Conservation (phyloP, 441 rosid species). For the Erysimum cheiri region DNA sequence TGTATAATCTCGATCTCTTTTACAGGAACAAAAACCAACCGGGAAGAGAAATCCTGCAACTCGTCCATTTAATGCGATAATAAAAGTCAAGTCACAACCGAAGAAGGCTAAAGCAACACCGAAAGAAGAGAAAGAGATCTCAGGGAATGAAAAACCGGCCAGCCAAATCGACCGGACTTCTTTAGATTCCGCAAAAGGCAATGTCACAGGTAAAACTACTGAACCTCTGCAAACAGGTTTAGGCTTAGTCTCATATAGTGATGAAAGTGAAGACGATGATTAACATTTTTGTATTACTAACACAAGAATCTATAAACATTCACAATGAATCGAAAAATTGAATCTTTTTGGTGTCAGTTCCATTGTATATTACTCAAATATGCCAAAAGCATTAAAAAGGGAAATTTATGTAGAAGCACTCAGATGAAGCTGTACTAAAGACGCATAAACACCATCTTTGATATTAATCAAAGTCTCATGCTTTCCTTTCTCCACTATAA, state of each 20-base stretch:
- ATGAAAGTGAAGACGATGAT: conserved; percentile 77
- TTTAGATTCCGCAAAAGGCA: conserved; percentile 41
- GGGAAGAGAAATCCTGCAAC: conserved; percentile 66
- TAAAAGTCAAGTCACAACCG: conserved; percentile 77
- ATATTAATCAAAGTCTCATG: conserved; percentile 59
- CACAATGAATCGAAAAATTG: conserved; percentile 1
- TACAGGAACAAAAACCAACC: conserved; percentile 56
- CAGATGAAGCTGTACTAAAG: conserved; percentile 59
- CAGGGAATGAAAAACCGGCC: conserved; percentile 35
- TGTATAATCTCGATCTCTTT: conserved; percentile 20
- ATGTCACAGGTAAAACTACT: conserved; percentile 32
- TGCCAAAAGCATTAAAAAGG: neutral
- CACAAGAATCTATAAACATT: conserved; percentile 23
- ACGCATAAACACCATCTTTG: conserved; percentile 63
- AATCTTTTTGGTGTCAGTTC: conserved; percentile 3
- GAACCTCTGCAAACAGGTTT: conserved; percentile 53
- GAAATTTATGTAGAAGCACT: conserved; percentile 49
- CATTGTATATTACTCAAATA: conserved; percentile 22
- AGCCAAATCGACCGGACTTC: conserved; percentile 44
- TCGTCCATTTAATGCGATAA: conserved; percentile 61
- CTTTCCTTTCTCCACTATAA: conserved; percentile 69
- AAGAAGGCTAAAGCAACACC: conserved; percentile 69
- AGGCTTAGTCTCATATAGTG: conserved; percentile 81
- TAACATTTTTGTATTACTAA: conserved; percentile 34
- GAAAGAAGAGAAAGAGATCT: conserved; percentile 43